Evolutionary conservation across 1,284 basidiomycete species (phyloP).

Genomic region (Fistulinella cinereoalba): DNA sequence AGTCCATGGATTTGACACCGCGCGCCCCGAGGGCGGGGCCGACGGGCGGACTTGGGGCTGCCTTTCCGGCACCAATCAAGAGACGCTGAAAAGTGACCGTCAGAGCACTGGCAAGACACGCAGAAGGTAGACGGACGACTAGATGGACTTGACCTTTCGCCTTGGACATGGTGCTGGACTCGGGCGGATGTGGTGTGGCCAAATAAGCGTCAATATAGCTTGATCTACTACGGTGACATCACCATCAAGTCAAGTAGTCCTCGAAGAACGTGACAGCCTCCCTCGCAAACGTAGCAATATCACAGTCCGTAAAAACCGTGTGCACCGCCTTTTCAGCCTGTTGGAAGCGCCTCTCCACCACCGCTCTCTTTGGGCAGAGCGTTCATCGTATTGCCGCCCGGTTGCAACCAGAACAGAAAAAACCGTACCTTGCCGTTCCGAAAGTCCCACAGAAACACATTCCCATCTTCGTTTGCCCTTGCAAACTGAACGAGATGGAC

Average conservation of each 20-base stretch:
- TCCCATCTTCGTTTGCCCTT: constrained; percentile 45
- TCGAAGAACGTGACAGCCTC: constrained; percentile 42
- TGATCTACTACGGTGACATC: too few relatives aligned
- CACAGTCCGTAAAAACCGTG: constrained; percentile 39
- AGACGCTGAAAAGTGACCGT: constrained; percentile 53
- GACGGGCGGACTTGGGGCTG: constrained; percentile 93
- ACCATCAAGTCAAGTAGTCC: constrained; percentile 25
- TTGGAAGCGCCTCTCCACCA: constrained; percentile 32
- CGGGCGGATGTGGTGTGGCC: constrained; percentile 3
- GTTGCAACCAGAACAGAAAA: constrained; percentile 7
- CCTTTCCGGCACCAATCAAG: constrained; percentile 91
- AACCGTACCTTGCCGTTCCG: constrained; percentile 42
- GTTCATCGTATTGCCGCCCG: constrained; percentile 20
- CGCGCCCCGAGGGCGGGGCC: constrained; percentile 97
- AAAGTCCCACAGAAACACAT: constrained; percentile 49
- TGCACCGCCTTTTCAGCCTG: constrained; percentile 41
- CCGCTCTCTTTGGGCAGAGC: constrained; percentile 33
- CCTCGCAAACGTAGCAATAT: constrained; percentile 42
- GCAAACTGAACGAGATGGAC: constrained; percentile 41
- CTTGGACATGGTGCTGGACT: constrained; percentile 27
- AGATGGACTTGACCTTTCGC: constrained; percentile 35
- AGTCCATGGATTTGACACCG: constrained; percentile 99
- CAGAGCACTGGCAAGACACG: constrained; percentile 5
- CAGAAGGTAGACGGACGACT: constrained; percentile 26
- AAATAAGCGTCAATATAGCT: constrained; percentile 27